Percentiles rank a stretch among this genome's conserved stretches.
These are phyloP conservation scores for Alternaria sp. DNA, from an alignment of 2,329 filamentous ascomycete species.

Conservation along the genomic window DNA sequence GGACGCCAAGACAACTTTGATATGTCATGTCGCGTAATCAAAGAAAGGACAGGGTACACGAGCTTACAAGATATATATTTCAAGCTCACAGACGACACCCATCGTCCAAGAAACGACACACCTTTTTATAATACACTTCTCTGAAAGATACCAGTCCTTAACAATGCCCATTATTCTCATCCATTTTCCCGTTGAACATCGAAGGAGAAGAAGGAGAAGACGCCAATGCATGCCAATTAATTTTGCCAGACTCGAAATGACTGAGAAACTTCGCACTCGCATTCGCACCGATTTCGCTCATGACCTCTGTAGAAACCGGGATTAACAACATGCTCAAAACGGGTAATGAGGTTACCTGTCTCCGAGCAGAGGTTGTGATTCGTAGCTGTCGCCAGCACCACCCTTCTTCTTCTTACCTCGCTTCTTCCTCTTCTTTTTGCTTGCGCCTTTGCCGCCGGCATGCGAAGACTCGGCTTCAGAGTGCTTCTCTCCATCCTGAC, in stretches of 20 bases:
- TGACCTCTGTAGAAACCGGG: not conserved
- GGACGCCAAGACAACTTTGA: too few species aligned
- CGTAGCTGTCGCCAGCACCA: slow-evolving; percentile 31
- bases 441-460: slow-evolving; percentile 25
- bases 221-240: not conserved
- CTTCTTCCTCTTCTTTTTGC: slow-evolving; percentile 48
- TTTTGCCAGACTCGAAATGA: not conserved
- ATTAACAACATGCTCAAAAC: slow-evolving; percentile 1
- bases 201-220: not conserved
- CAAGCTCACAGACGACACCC: not conserved
- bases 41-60: too few species aligned
- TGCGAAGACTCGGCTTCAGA: slow-evolving; percentile 31
- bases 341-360: not conserved
- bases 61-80: not conserved
- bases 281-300: slow-evolving; percentile 3
- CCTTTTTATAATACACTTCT: not conserved
- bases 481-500: slow-evolving; percentile 24
- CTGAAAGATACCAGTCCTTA: not conserved
- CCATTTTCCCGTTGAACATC: not conserved
- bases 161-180: slow-evolving; percentile 3
- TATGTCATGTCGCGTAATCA: too few species aligned
- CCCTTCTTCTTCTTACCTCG: slow-evolving; percentile 47
- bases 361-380: slow-evolving; percentile 43
- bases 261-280: not conserved
- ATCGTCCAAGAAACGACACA: not conserved